These are phyloP conservation scores for Yamadazyma tumulicola DNA, from an alignment of 805 yeast species.

Conservation along the genomic window DNA sequence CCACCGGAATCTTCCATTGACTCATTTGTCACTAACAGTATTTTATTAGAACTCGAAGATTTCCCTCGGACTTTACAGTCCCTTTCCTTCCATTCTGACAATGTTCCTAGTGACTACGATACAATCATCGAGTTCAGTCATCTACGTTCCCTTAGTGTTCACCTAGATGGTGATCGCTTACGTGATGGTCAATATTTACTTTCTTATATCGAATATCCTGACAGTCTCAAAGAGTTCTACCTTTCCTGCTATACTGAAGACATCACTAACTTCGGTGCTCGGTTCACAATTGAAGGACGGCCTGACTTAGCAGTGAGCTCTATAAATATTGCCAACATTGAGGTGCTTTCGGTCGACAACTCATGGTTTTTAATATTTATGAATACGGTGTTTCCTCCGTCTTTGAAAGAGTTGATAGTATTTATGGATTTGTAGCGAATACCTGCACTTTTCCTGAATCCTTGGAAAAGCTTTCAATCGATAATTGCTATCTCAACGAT, in stretches of 20 bases:
- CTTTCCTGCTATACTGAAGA: not conserved
- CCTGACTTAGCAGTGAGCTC: not conserved
- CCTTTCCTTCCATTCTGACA: not conserved
- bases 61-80: not conserved
- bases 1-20: too few relatives aligned
- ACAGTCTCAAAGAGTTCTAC: not conserved
- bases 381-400: not conserved
- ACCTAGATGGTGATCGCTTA: not conserved
- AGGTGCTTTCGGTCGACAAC: not conserved
- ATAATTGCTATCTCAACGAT: not conserved
- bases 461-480: not conserved
- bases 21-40: too few relatives aligned
- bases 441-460: not conserved
- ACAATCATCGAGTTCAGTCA: not conserved
- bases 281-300: too few relatives aligned
- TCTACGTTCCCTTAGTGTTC: not conserved
- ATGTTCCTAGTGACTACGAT: not conserved
- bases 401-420: not conserved
- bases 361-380: not conserved
- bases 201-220: not conserved
- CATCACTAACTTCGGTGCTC: not conserved
- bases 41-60: too few relatives aligned
- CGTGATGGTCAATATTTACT: not conserved
- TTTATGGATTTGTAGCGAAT: not conserved
- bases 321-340: conserved; percentile 1